These are phyloP conservation scores for Pilasporangium apinafurcum DNA, from an alignment of 352 stramenopile species.

Conservation along the genomic window DNA sequence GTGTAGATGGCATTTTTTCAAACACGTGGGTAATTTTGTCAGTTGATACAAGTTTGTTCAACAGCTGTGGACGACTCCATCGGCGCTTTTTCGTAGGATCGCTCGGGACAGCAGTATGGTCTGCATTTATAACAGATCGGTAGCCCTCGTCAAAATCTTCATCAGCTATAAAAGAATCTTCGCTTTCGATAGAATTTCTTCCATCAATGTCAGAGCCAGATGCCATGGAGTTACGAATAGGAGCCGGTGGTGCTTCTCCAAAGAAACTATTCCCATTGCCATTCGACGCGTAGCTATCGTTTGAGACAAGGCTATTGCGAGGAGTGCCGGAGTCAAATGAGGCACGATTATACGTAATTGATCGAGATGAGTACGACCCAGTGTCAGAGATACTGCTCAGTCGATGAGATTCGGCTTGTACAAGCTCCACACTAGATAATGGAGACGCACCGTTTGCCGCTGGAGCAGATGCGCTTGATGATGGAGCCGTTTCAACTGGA, in stretches of 20 bases:
- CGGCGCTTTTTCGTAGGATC: conserved; percentile 1
- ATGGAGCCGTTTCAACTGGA: conserved; percentile 3
- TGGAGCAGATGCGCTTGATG: background rate
- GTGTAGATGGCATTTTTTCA: conserved; percentile 10
- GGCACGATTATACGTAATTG: conserved; percentile 3
- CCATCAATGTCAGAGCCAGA: conserved; percentile 13
- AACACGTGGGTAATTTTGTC: conserved; percentile 9
- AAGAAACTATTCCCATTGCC: background rate
- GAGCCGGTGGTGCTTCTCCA: conserved; percentile 7
- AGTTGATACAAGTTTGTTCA: conserved; percentile 10
- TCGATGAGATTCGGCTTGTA: background rate
- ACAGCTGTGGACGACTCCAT: conserved; percentile 11
- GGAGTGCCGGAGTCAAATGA: conserved; percentile 13
- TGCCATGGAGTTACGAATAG: no score
- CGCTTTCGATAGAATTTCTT: conserved; percentile 1
- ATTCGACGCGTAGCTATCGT: conserved; percentile 4
- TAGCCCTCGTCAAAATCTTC: background rate
- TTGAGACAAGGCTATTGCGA: conserved; percentile 3
- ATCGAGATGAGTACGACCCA: conserved; percentile 2
- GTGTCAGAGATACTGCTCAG: conserved; percentile 4
- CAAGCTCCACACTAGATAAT: background rate
- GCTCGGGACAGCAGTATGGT: conserved; percentile 1
- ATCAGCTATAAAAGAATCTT: background rate
- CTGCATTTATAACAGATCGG: background rate
- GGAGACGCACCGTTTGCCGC: conserved; percentile 5